Evolutionary conservation across 2,329 filamentous ascomycete genomes (phyloP), one percentile per base, ranked within the genome.

Genomic region (Orbilia quercus): DNA sequence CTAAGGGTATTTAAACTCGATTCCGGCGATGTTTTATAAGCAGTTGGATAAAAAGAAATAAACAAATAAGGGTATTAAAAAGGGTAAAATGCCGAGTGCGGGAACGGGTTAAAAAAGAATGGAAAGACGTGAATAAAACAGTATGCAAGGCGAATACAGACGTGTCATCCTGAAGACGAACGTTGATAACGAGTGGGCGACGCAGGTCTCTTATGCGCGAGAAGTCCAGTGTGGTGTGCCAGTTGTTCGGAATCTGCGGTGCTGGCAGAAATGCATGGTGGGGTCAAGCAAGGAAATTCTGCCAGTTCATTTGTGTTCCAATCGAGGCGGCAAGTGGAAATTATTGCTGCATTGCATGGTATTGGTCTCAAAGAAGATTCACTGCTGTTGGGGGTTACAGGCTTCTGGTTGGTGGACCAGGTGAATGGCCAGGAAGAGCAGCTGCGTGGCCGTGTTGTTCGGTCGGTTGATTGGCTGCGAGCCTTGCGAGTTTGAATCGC

Each of bases 181-280:
- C 22, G 53, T 38, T 22, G 23, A 63, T 40, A 63, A 53, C 22
- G 50, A 71, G 67, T 60, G 67, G 67, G 67, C 67, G 55, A 36
- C 67, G 44, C 38, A 59, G 67, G 59, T 58, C 58, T 72, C 59
- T 72, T 72, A 72, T 72, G 67, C 67, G 62, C 53, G 47, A 53
- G 34, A 42, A 34, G 36, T 40, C 31, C 18, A 14, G 47, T 57
- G 42, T 25, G 58, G 53, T 59, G 53, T 59, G 67, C 67, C 67
- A 72, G 67, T 40, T 70, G 65, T 70, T 48, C 55, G 28, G 42
- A 40, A 36, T 48, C 31, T 40, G 22, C 23, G 22, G 54, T 51
- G 34, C 47, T 55, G 42, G 62, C 36, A 51, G 20, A 20, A 34
- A 64, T 38, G 31, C 20, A 18, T 38, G 42, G 50, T 25, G 50